These are phyloP conservation scores for Cryptococcus sp. DNA, from an alignment of 1,284 basidiomycete species.

Conservation along the genomic window DNA sequence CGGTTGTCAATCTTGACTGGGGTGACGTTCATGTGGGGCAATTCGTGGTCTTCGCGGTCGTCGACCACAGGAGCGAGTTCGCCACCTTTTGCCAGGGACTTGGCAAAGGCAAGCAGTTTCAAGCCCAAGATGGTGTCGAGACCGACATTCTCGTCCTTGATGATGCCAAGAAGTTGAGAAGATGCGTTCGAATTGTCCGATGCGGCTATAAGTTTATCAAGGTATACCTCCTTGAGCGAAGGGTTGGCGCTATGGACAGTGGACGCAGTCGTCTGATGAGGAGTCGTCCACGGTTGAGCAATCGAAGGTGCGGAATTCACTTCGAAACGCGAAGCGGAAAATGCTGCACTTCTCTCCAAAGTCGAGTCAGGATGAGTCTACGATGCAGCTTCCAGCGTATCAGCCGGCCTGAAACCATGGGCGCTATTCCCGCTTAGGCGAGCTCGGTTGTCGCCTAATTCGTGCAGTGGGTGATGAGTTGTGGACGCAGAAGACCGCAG, in stretches of 20 bases:
- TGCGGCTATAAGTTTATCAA: constrained; percentile 8
- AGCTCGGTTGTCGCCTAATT: too few relatives aligned
- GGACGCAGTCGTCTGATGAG: too few relatives aligned
- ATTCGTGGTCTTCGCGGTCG: not conserved
- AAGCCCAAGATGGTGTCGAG: constrained; percentile 10
- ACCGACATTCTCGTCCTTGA: constrained; percentile 20
- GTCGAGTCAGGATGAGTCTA: too few relatives aligned
- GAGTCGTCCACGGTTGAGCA: too few relatives aligned
- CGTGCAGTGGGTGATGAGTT: too few relatives aligned
- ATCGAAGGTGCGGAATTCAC: too few relatives aligned
- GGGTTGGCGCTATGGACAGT: too few relatives aligned
- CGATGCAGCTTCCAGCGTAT: not conserved
- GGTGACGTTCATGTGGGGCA: constrained; percentile 1
- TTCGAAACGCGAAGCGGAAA: too few relatives aligned
- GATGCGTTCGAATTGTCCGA: constrained; percentile 18
- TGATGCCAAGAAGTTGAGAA: constrained; percentile 12
- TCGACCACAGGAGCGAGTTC: constrained; percentile 7
- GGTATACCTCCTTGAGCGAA: constrained; percentile 1
- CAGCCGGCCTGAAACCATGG: not conserved
- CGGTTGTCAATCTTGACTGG: constrained; percentile 3
- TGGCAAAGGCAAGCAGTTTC: constrained; percentile 20
- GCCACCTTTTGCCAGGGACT: constrained; percentile 16
- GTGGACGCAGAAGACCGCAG: too few relatives aligned
- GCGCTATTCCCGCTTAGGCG: too few relatives aligned
- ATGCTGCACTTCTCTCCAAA: too few relatives aligned